Percentiles rank a stretch among this genome's conserved stretches.
Evolutionary conservation across 1,139 yeast genomes (phyloP).

Genomic region (Magnusiomyces tetraspermus): DNA sequence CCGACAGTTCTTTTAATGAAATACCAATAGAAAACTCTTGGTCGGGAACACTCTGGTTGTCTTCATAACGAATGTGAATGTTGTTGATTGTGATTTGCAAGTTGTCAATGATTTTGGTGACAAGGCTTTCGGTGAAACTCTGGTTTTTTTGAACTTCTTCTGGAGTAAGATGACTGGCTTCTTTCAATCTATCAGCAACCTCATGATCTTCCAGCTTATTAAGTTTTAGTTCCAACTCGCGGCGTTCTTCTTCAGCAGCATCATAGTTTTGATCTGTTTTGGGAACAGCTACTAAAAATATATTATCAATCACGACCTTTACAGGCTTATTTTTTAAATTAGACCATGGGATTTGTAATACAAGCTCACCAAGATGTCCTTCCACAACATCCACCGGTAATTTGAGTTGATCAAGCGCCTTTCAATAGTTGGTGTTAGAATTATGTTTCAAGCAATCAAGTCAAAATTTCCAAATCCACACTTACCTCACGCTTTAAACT

Average conservation of each 20-base stretch:
- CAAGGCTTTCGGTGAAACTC: conserved; percentile 74
- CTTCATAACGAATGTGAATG: conserved; percentile 89
- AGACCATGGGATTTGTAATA: conserved; percentile 94
- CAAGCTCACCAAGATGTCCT: conserved; percentile 84
- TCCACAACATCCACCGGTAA: conserved; percentile 83
- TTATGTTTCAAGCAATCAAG: neutral
- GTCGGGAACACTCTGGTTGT: conserved; percentile 38
- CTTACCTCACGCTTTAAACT: conserved; percentile 57
- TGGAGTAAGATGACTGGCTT: conserved; percentile 25
- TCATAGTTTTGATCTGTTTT: conserved; percentile 44
- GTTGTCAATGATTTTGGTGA: conserved; percentile 86
- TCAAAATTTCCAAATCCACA: neutral
- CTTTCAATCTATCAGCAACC: conserved; percentile 24
- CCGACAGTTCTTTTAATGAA: conserved; percentile 78
- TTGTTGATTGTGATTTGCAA: conserved; percentile 86
- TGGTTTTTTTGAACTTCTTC: conserved; percentile 53
- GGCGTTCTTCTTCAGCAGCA: conserved; percentile 53
- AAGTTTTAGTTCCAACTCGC: conserved; percentile 58
- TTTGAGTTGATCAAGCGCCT: conserved; percentile 74
- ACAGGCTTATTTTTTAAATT: conserved; percentile 90
- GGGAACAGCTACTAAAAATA: conserved; percentile 74
- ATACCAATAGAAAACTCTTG: conserved; percentile 77
- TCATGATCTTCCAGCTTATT: conserved; percentile 66
- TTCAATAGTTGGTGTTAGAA: conserved; percentile 14
- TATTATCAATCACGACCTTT: conserved; percentile 79